Conservation (phyloP, 768 basidiomycete species). For the Hericium rajendrae region DNA sequence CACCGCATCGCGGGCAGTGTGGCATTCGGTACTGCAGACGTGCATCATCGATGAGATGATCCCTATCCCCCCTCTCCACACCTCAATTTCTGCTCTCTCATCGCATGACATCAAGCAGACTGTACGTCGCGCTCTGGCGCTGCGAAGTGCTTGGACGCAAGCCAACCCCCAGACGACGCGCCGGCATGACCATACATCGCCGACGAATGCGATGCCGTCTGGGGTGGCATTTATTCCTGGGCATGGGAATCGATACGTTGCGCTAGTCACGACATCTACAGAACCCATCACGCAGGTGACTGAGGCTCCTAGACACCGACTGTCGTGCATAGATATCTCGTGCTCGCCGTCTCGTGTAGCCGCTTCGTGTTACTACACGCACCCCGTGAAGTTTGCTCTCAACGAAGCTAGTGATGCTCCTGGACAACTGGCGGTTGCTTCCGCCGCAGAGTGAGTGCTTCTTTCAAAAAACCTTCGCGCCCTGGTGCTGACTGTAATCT, state of each 20-base stretch:
- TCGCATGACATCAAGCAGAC: not conserved
- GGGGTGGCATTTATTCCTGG: not conserved
- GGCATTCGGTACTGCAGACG: not conserved
- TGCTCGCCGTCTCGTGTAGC: not conserved
- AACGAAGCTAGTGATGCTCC: not conserved
- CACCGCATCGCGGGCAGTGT: not conserved
- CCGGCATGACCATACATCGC: not conserved
- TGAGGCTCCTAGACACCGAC: not conserved
- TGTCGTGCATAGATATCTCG: slow-evolving; percentile 1
- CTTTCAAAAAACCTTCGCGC: not conserved
- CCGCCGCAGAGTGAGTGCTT: not conserved
- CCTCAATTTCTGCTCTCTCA: not conserved
- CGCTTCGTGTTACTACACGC: not conserved
- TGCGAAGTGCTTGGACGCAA: not conserved
- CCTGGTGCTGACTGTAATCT: not conserved
- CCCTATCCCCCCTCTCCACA: not conserved
- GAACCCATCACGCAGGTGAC: not conserved
- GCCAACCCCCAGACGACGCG: not conserved
- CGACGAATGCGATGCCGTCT: not conserved
- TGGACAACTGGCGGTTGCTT: not conserved
- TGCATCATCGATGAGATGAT: not conserved
- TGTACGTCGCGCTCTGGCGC: not conserved
- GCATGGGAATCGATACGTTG: not conserved
- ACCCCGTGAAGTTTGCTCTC: not conserved
- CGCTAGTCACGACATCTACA: not conserved